Evolutionary conservation across 1,284 basidiomycete genomes (phyloP).

Genomic region (Tremellales sp.): DNA sequence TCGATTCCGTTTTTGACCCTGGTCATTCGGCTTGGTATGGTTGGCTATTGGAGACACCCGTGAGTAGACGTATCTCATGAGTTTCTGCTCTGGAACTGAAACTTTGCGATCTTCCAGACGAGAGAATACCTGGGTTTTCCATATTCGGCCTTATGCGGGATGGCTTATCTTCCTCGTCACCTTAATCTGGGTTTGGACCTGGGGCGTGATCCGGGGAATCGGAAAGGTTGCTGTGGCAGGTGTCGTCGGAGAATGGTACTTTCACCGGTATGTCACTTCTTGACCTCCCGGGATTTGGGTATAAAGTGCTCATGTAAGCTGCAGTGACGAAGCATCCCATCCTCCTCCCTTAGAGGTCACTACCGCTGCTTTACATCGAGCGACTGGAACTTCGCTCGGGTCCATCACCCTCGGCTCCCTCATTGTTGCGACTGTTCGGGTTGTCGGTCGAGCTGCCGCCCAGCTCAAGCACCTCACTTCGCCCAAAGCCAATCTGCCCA

Average conservation of each 20-base stretch:
- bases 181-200: conserved; percentile 81
- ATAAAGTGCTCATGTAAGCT: neutral
- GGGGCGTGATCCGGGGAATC: conserved; percentile 79
- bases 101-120: conserved; percentile 10
- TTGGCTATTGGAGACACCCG: conserved; percentile 58
- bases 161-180: conserved; percentile 71
- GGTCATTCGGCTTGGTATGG: conserved; percentile 72
- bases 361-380: conserved; percentile 70
- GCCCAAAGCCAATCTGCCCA: conserved; percentile 30
- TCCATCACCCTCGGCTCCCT: conserved; percentile 71
- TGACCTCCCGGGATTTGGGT: conserved; percentile 1
- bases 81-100: neutral
- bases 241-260: conserved; percentile 90
- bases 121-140: conserved; percentile 59
- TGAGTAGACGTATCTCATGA: conserved; percentile 25
- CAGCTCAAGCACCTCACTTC: conserved; percentile 37
- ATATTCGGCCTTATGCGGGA: conserved; percentile 72
- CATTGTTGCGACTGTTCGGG: conserved; percentile 65
- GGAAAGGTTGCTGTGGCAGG: conserved; percentile 73
- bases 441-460: conserved; percentile 38
- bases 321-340: conserved; percentile 54
- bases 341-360: conserved; percentile 60
- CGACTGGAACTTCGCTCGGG: conserved; percentile 75
- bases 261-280: conserved; percentile 60
- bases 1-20: conserved; percentile 83